These are phyloP conservation scores for Gracilaria gracilis DNA, from an alignment of 23 red algal species.

Conservation along the genomic window DNA sequence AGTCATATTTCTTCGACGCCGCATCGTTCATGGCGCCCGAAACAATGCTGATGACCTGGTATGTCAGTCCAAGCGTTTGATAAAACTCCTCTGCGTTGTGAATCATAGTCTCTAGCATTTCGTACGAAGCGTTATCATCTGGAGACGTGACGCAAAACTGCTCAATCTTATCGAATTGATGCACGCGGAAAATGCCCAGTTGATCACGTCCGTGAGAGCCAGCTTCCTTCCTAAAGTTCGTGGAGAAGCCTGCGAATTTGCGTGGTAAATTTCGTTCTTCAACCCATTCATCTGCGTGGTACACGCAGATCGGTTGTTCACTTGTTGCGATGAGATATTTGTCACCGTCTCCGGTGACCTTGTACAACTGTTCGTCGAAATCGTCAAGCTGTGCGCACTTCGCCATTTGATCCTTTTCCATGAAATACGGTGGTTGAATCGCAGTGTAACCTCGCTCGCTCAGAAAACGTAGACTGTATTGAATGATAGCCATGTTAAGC, in stretches of 20 bases:
- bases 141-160: slow-evolving; percentile 96
- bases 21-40: slow-evolving; percentile 97
- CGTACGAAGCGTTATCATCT: slow-evolving; percentile 75
- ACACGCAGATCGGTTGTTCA: slow-evolving; percentile 95
- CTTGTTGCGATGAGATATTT: slow-evolving; percentile 99
- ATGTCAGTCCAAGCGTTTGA: slow-evolving; percentile 85
- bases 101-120: slow-evolving; percentile 84
- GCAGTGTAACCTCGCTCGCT: slow-evolving; percentile 69
- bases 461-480: slow-evolving; percentile 91
- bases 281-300: slow-evolving; percentile 96
- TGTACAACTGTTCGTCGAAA: slow-evolving; percentile 99
- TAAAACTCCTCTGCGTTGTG: slow-evolving; percentile 96
- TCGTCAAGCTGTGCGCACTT: slow-evolving; percentile 97
- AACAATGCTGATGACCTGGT: slow-evolving; percentile 92
- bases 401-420: slow-evolving; percentile 96
- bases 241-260: slow-evolving; percentile 86
- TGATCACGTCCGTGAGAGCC: slow-evolving; percentile 98
- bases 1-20: slow-evolving; percentile 98
- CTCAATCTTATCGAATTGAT: slow-evolving; percentile 99
- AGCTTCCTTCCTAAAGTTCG: slow-evolving; percentile 98
- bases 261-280: slow-evolving; percentile 79
- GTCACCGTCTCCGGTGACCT: slow-evolving; percentile 83
- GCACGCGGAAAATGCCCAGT: slow-evolving; percentile 99
- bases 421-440: slow-evolving; percentile 97
- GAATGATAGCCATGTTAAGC: slow-evolving; percentile 94